Percentiles rank a stretch among this genome's conserved stretches.
Conservation (phyloP, 345 rosid genomes). For the Cardamine occulta region DNA sequence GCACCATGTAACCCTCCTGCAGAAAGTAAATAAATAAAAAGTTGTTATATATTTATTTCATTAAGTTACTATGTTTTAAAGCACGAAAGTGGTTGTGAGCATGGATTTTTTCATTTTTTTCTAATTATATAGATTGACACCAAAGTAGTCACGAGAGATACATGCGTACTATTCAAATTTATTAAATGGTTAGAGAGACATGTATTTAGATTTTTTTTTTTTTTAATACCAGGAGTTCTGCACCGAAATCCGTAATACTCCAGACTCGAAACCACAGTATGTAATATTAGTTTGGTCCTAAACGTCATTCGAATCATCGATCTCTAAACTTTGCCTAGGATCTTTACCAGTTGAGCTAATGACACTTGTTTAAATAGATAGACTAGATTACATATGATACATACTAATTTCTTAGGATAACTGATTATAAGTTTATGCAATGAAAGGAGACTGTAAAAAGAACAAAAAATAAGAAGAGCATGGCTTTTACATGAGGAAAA, state of each 20-base stretch:
- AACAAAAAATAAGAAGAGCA: background rate
- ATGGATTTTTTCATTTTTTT: constrained; percentile 29
- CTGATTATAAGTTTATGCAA: constrained; percentile 5
- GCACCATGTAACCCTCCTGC: constrained; percentile 98
- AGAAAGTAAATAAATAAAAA: constrained; percentile 41
- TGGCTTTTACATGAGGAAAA: constrained; percentile 17
- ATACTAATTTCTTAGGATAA: background rate
- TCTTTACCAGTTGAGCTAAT: too few relatives aligned
- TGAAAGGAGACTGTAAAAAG: background rate
- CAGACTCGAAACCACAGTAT: too few relatives aligned
- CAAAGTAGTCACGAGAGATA: constrained; percentile 25
- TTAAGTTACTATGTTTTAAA: background rate
- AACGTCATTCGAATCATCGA: too few relatives aligned
- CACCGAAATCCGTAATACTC: too few relatives aligned
- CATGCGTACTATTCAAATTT: constrained; percentile 22
- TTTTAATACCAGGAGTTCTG: too few relatives aligned
- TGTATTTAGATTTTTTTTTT: too few relatives aligned
- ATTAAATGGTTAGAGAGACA: background rate
- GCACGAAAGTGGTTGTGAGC: constrained; percentile 28
- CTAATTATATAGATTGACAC: constrained; percentile 9
- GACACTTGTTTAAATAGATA: too few relatives aligned
- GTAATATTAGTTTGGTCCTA: too few relatives aligned
- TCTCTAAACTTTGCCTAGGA: too few relatives aligned
- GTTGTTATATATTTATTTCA: background rate
- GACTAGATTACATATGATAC: background rate